Base-by-base conservation (phyloP, 768 basidiomycete species). In the Trametes cubensis region DNA sequence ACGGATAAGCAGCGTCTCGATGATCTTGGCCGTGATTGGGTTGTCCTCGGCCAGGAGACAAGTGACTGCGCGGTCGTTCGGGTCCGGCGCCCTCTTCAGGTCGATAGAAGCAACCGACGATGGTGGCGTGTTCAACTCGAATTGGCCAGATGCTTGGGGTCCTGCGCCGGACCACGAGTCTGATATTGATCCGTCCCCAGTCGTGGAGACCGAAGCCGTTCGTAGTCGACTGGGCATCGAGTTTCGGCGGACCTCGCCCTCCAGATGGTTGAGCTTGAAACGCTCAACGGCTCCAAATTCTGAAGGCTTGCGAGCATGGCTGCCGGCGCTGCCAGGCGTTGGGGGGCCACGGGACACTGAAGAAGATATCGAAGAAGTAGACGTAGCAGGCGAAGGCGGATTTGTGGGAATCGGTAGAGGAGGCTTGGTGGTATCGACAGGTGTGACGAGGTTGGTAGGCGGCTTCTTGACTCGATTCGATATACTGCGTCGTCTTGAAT, bases 1-100 rank as follows among this genome's bases (percentile, higher is more conserved):
- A 39, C 95, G 88, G 63, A 93, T 90, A 49, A 99, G 83, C 47
- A 98, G 76, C 2, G 95, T 98, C 75, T 98, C 95, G 51, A 98
- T 88, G 51, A 99, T 98, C 79, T 98, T 98, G 34, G 92, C 92
- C 0, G 95, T 96, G 66, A 98, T 98, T 1, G 97, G 97, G 70
- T 99, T 98, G 69, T 98, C 95, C 74, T 98, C 97, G 1, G 96
- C 97, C 39, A 99, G 82, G 26, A 99, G 74, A 70, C 94, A 95
- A 42, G 95, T 97, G 56, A 98, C 88, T n/a, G 89, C 88, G 42
- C 93, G 86, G 72, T 95, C 94, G 60, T 75, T 83, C n/a, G 84
- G 86, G 71, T 93, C 91, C 4, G 87, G 87, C 1, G 83, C 87
- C 75, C 86, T 86, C 72, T 84, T 83, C 73, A 92, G 72, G 69